phyloP scores from a whole-genome alignment of 2,329 filamentous ascomycete genomes.

The Colletotrichum tabaci region DNA sequence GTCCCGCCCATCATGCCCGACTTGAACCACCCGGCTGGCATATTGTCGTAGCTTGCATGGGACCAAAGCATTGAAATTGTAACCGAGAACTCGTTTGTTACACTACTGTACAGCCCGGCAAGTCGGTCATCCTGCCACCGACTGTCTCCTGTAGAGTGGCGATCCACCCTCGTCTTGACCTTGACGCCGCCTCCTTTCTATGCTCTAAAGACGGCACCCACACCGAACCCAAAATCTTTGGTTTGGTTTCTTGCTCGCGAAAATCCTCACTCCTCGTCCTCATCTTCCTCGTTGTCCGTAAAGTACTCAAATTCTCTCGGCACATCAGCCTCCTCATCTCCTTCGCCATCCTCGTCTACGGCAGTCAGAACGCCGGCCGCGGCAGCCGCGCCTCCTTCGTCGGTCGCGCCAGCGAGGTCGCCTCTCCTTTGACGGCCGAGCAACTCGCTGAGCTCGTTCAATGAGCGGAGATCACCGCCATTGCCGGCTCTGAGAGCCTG shows the following conservation, averaged over 20 bases:
- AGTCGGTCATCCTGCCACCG: conserved; percentile 2
- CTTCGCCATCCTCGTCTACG: conserved; percentile 87
- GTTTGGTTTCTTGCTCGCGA: not conserved
- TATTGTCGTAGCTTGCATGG: not conserved
- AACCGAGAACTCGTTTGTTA: conserved; percentile 31
- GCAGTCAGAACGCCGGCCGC: conserved; percentile 87
- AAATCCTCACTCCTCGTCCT: conserved; percentile 52
- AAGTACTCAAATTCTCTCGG: conserved; percentile 86
- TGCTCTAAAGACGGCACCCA: conserved; percentile 25
- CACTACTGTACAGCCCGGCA: conserved; percentile 26
- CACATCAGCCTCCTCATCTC: conserved; percentile 78
- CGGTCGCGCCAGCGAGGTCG: conserved; percentile 50
- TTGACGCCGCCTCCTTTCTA: conserved; percentile 23
- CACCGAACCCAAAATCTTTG: conserved; percentile 17
- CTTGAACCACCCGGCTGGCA: not conserved
- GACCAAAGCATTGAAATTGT: not conserved
- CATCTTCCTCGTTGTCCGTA: conserved; percentile 74
- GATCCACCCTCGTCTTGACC: not conserved
- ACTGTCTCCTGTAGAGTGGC: conserved; percentile 13
- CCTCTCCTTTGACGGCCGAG: conserved; percentile 49
- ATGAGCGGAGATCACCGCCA: conserved; percentile 51
- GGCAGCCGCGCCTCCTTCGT: conserved; percentile 77
- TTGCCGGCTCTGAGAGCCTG: conserved; percentile 46
- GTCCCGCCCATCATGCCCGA: no score
- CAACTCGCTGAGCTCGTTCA: conserved; percentile 61